Conservation (phyloP, 2,329 filamentous ascomycete genomes). For the Fusarium ambrosium region DNA sequence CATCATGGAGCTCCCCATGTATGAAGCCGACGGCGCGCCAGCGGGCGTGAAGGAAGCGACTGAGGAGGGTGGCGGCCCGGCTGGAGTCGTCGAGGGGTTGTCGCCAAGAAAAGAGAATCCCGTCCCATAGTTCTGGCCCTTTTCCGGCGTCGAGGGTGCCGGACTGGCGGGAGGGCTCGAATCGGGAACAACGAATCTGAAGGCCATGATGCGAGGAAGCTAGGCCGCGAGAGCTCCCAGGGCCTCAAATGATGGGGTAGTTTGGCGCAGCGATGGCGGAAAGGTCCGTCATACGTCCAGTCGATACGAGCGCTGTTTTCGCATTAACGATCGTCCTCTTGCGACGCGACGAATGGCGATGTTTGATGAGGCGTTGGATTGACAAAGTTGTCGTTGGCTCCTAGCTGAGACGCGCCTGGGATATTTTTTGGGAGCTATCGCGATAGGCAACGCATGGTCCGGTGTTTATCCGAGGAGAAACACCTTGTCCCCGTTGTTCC, state of each 20-base stretch:
- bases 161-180: conserved; percentile 59
- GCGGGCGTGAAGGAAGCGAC: conserved; percentile 68
- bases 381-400: conserved; percentile 33
- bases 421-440: conserved; percentile 50
- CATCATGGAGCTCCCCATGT: conserved; percentile 68
- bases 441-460: conserved; percentile 39
- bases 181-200: conserved; percentile 59
- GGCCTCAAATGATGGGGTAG: conserved; percentile 23
- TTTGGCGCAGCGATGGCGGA: conserved; percentile 21
- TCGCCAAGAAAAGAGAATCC: conserved; percentile 58
- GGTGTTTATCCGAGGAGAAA: conserved; percentile 39
- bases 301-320: conserved; percentile 10
- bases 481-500: not conserved
- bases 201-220: conserved; percentile 53
- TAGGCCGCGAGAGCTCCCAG: conserved; percentile 35
- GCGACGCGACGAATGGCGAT: conserved; percentile 26
- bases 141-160: conserved; percentile 65
- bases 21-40: conserved; percentile 68
- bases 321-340: conserved; percentile 24
- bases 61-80: conserved; percentile 65
- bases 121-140: conserved; percentile 50
- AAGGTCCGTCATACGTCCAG: conserved; percentile 19
- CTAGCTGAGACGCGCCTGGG: conserved; percentile 40
- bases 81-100: conserved; percentile 67
- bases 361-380: conserved; percentile 33